These are phyloP conservation scores for Paraconiothyrium brasiliense DNA, from an alignment of 2,329 filamentous ascomycete genomes.

Conservation along the genomic window DNA sequence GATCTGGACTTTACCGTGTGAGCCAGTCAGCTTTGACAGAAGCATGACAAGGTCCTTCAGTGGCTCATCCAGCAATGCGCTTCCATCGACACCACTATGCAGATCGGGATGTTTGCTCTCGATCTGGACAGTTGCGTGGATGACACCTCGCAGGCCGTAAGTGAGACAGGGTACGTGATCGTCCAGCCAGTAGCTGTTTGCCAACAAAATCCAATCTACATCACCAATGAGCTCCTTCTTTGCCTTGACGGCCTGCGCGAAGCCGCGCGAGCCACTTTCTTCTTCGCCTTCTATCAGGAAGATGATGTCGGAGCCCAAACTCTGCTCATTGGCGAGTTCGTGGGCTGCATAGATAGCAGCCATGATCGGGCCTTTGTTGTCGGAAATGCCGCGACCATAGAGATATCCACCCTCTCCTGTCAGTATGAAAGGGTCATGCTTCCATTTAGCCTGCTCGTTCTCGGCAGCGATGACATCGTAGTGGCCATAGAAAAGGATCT, in stretches of 20 bases:
- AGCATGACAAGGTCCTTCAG: slow-evolving; percentile 89
- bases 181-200: slow-evolving; percentile 98
- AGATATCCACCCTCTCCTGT: slow-evolving; percentile 90
- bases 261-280: slow-evolving; percentile 91
- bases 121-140: slow-evolving; percentile 90
- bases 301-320: slow-evolving; percentile 84
- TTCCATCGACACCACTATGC: slow-evolving; percentile 97
- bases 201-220: slow-evolving; percentile 92
- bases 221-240: slow-evolving; percentile 87
- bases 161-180: slow-evolving; percentile 95
- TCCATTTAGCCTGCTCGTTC: slow-evolving; percentile 83
- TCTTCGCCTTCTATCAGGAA: slow-evolving; percentile 98
- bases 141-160: slow-evolving; percentile 90
- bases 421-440: slow-evolving; percentile 86
- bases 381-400: slow-evolving; percentile 94
- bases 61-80: slow-evolving; percentile 87
- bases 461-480: slow-evolving; percentile 97
- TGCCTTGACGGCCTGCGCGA: slow-evolving; percentile 80
- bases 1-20: slow-evolving; percentile 81
- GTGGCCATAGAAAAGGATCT: slow-evolving; percentile 95
- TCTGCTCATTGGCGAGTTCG: slow-evolving; percentile 84
- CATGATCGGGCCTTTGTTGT: slow-evolving; percentile 96
- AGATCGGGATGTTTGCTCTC: slow-evolving; percentile 87
- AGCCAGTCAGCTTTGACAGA: slow-evolving; percentile 82
- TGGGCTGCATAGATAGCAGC: slow-evolving; percentile 94